These are phyloP conservation scores for Dacryopinax primogenitus DNA, from an alignment of 768 basidiomycete species.

Conservation along the genomic window DNA sequence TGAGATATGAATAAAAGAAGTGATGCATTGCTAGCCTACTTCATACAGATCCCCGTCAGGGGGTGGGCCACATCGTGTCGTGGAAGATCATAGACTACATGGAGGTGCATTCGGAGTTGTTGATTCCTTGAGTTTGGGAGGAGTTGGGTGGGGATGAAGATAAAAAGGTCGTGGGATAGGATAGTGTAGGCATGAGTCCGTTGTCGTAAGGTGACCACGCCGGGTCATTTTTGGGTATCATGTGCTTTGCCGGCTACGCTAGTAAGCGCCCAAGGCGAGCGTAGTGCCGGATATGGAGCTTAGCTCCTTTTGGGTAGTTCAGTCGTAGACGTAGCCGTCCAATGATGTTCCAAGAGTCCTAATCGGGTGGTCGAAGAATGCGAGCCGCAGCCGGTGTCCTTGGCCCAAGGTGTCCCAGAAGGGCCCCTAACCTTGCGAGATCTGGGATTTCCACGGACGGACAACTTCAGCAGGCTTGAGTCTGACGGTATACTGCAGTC, in stretches of 20 bases:
- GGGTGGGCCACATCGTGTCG: neutral
- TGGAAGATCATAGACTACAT: too few species aligned
- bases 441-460: neutral
- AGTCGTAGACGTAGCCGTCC: too few species aligned
- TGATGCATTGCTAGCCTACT: neutral
- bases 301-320: neutral
- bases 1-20: neutral
- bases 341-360: too few species aligned
- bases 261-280: neutral
- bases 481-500: neutral
- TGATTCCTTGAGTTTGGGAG: neutral
- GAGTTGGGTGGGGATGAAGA: neutral
- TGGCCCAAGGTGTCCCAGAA: neutral
- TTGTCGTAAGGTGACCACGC: neutral
- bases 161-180: neutral
- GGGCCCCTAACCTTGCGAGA: neutral
- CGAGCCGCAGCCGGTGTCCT: neutral
- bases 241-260: neutral
- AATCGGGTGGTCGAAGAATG: neutral
- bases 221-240: slow-evolving; percentile 6
- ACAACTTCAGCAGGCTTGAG: neutral
- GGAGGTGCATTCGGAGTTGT: too few species aligned
- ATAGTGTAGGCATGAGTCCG: neutral
- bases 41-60: neutral
- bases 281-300: neutral